A percentile compares a stretch with the other conserved stretches of the same genome.
Evolutionary conservation across 2,329 filamentous ascomycete species (phyloP).

Genomic region (Monilinia fructicola): DNA sequence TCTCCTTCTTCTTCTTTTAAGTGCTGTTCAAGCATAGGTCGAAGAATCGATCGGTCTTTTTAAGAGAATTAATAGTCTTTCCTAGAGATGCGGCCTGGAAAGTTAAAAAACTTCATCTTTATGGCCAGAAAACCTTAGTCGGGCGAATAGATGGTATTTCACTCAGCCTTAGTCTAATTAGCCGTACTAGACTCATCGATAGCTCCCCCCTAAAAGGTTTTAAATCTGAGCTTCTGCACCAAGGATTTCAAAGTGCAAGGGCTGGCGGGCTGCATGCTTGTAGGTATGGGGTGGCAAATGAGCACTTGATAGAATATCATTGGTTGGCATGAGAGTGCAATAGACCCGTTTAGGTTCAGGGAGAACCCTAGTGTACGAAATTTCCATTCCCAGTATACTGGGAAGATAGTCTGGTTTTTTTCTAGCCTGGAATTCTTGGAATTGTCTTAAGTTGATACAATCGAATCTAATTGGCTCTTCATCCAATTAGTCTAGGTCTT

Average conservation of each 20-base stretch:
- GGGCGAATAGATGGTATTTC: conserved; percentile 1
- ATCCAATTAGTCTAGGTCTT: not conserved
- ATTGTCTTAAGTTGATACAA: not conserved
- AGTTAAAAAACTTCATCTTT: not conserved
- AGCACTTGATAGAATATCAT: not conserved
- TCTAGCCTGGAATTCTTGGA: not conserved
- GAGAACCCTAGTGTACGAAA: conserved; percentile 4
- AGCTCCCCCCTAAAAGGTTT: not conserved
- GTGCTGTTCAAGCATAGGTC: conserved; percentile 7
- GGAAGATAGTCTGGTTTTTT: not conserved
- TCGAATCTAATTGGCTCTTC: not conserved
- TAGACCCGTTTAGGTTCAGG: not conserved
- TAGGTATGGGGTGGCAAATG: conserved; percentile 15
- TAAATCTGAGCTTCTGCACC: not conserved
- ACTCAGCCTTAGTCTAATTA: conserved; percentile 23
- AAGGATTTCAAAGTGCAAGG: not conserved
- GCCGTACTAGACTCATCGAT: conserved; percentile 11
- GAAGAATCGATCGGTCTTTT: conserved; percentile 15
- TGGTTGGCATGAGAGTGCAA: not conserved
- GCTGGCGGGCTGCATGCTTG: not conserved
- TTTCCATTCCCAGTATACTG: conserved; percentile 14
- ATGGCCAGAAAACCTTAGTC: not conserved
- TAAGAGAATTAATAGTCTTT: not conserved
- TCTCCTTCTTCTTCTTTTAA: too few relatives aligned
- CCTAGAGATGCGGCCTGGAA: not conserved